Conservation (phyloP, 768 basidiomycete genomes). For the Hygrocybe punicea region DNA sequence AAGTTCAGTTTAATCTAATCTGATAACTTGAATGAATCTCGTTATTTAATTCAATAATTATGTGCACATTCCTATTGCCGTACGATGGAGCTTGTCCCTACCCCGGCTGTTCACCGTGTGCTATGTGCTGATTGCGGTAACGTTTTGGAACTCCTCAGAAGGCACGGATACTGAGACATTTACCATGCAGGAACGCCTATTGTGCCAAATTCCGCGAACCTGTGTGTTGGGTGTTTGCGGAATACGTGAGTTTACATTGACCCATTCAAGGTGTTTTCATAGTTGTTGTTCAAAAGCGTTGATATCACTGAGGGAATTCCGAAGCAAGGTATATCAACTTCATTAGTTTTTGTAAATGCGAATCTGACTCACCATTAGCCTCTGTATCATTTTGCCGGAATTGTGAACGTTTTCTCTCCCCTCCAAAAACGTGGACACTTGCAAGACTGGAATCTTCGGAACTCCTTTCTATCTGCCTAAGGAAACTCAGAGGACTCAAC, state of each 20-base stretch:
- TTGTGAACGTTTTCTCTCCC: constrained; percentile 93
- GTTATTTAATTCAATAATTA: background rate
- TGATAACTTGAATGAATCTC: background rate
- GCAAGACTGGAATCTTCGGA: constrained; percentile 90
- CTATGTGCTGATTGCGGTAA: constrained; percentile 87
- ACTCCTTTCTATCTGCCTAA: constrained; percentile 88
- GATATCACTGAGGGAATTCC: constrained; percentile 99
- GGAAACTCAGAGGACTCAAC: constrained; percentile 89
- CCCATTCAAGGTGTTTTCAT: background rate
- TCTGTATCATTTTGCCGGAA: constrained; percentile 92
- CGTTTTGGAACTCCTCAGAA: constrained; percentile 17
- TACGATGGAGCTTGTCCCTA: constrained; percentile 74
- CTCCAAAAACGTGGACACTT: constrained; percentile 81
- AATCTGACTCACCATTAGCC: constrained; percentile 40
- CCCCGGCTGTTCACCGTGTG: constrained; percentile 74
- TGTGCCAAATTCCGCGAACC: constrained; percentile 87
- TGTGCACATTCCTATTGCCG: background rate
- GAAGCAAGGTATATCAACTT: constrained; percentile 64
- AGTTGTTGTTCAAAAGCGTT: constrained; percentile 50
- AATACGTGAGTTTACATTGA: constrained; percentile 59
- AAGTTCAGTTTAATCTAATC: constrained; percentile 2
- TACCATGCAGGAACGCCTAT: constrained; percentile 66
- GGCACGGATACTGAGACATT: too few species aligned
- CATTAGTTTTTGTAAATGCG: background rate
- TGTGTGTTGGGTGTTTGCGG: constrained; percentile 83